These are phyloP conservation scores for Corinectria fuckeliana DNA, from an alignment of 2,329 filamentous ascomycete species.

Conservation along the genomic window DNA sequence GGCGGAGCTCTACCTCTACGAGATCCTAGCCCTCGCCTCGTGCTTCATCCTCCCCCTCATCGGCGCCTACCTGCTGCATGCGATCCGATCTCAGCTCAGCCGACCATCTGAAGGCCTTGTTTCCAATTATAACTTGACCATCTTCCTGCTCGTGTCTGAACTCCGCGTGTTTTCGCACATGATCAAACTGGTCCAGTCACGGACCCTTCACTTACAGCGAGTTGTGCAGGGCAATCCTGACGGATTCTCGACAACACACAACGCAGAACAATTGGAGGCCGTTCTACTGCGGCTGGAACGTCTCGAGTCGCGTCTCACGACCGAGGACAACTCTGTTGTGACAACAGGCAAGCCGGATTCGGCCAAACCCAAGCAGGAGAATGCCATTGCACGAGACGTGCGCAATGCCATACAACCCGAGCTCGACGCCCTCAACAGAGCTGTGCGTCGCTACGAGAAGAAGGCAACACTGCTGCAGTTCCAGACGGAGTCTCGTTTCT, in stretches of 20 bases:
- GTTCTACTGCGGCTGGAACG: constrained; percentile 71
- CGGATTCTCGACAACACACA: constrained; percentile 34
- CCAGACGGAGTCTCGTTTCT: constrained; percentile 78
- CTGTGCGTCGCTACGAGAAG: constrained; percentile 91
- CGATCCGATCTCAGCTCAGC: constrained; percentile 80
- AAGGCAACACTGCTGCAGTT: constrained; percentile 76
- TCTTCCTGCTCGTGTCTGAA: constrained; percentile 88
- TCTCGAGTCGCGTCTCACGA: constrained; percentile 63
- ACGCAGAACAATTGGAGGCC: constrained; percentile 56
- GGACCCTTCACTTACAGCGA: constrained; percentile 82
- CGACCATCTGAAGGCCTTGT: constrained; percentile 85
- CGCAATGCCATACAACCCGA: constrained; percentile 76
- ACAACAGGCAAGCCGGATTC: constrained; percentile 43
- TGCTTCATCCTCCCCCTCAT: constrained; percentile 82
- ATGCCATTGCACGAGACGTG: constrained; percentile 61
- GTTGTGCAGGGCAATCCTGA: constrained; percentile 66
- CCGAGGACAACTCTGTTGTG: constrained; percentile 32
- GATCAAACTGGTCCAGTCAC: constrained; percentile 77
- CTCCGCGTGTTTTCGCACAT: constrained; percentile 82
- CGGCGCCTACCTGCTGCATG: constrained; percentile 84
- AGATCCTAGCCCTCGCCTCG: constrained; percentile 74
- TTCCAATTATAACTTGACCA: constrained; percentile 90
- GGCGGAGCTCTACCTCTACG: constrained; percentile 74
- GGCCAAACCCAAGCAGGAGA: constrained; percentile 48
- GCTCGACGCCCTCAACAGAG: constrained; percentile 85